Conservation (phyloP, 768 basidiomycete species). For the Russula emetica region DNA sequence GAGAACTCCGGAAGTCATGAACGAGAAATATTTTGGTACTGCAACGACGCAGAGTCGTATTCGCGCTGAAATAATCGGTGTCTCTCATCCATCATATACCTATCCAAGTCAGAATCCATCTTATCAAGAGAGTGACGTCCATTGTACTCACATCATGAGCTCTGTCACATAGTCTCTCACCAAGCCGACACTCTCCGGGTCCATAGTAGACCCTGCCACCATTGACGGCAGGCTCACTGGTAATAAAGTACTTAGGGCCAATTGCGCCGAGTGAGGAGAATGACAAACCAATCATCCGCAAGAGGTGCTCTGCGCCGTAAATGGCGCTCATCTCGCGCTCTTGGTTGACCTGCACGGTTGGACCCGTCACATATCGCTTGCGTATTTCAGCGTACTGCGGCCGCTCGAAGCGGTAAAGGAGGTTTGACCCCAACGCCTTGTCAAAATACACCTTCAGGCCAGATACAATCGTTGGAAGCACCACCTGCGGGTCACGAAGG, state of each 20-base stretch:
- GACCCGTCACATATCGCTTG: conserved; percentile 68
- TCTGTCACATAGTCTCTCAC: conserved; percentile 90
- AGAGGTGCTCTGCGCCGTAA: conserved; percentile 91
- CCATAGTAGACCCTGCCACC: conserved; percentile 86
- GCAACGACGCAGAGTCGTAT: conserved; percentile 28
- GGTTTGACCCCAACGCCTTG: conserved; percentile 79
- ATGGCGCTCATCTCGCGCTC: conserved; percentile 86
- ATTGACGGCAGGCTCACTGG: conserved; percentile 89
- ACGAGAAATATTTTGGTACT: conserved; percentile 28
- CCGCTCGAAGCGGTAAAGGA: conserved; percentile 94
- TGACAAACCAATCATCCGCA: conserved; percentile 82
- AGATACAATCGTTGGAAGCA: conserved; percentile 76
- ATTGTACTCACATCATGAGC: conserved; percentile 62
- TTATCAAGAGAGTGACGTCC: not conserved
- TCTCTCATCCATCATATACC: conserved; percentile 25
- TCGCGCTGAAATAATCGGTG: conserved; percentile 25
- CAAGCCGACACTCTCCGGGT: conserved; percentile 75
- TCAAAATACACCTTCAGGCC: conserved; percentile 93
- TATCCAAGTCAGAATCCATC: conserved; percentile 2
- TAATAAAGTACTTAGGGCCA: not conserved
- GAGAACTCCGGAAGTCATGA: conserved; percentile 16
- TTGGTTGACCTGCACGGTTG: conserved; percentile 56
- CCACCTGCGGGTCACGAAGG: conserved; percentile 60
- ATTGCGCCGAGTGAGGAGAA: not conserved
- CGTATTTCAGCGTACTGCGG: conserved; percentile 82